Conservation (phyloP, 2,329 filamentous ascomycete genomes). For the Nannizziopsis barbatae region DNA sequence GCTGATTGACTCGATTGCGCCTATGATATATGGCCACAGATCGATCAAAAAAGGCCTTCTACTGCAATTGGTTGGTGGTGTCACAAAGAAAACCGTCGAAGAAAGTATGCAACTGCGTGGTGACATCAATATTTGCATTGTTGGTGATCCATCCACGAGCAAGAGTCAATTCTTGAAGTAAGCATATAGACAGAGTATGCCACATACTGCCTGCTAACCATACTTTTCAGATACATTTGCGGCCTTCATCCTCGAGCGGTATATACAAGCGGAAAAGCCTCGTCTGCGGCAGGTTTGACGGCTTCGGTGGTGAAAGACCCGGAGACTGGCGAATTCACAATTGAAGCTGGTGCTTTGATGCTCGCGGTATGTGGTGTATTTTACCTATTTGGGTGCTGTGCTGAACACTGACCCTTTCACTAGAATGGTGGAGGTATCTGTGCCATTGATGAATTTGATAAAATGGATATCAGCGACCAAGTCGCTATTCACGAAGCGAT, state of each 20-base stretch:
- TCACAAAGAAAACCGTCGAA: conserved; percentile 69
- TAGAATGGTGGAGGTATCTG: conserved; percentile 77
- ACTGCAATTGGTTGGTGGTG: conserved; percentile 89
- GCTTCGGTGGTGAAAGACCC: conserved; percentile 96
- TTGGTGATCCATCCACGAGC: conserved; percentile 90
- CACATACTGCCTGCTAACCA: neutral
- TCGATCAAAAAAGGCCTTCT: conserved; percentile 96
- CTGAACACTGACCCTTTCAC: conserved; percentile 6
- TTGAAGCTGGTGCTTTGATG: conserved; percentile 96
- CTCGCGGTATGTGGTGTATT: conserved; percentile 48
- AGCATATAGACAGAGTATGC: conserved; percentile 18
- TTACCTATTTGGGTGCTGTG: neutral
- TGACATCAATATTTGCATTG: conserved; percentile 97
- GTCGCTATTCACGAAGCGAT: conserved; percentile 99
- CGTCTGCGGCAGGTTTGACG: conserved; percentile 91
- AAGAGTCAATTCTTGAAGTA: conserved; percentile 94
- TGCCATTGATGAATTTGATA: conserved; percentile 98
- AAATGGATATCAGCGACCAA: conserved; percentile 96
- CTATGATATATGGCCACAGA: conserved; percentile 94
- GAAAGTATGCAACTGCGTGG: conserved; percentile 94
- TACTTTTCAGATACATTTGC: conserved; percentile 59
- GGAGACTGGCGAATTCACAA: conserved; percentile 96
- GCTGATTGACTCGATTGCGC: conserved; percentile 84
- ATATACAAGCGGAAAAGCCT: conserved; percentile 95
- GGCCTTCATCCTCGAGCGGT: conserved; percentile 92